Base-by-base conservation (phyloP, 2,329 filamentous ascomycete species). In the Gaeumannomyces sp. region DNA sequence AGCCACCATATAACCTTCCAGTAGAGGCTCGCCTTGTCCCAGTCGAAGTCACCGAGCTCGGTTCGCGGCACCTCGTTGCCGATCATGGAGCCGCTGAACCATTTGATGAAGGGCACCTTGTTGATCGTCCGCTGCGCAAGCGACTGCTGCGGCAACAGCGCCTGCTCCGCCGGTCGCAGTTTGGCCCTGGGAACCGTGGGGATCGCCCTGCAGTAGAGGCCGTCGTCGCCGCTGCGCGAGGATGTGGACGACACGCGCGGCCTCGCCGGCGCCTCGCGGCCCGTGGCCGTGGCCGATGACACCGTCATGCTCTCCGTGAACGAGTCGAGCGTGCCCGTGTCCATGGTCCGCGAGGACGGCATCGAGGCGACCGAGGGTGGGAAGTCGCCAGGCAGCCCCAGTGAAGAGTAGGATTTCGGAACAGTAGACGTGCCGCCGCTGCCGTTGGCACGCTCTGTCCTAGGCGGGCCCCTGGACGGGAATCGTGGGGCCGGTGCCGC, bases 21-120 rank as follows among this genome's bases (percentile, higher is more conserved):
- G 76, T 89, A 89, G 67, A 89, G 75, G 66, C 85, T 89, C 14
- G 87, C 87, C 60, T 78, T 78, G 58, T 85, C 85, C 80, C 88
- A 90, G 75, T 97, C 93, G 70, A 97, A 93, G 58, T 86, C 87
- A 65, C 91, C 91, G 59, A 83, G 80, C 64, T 92, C 89, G 64
- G 83, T 89, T 58, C 89, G 82, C 10, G 91, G 91, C 56, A 94
- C 86, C 73, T 89, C 84, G 72, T 87, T 87, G 7, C 91, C 91
- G 71, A 94, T 93, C 75, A 93, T 86, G 70, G 79, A 87, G 68
- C 79, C 87, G 60, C 86, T 87, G 72, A 93, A 89, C 86, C 89
- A 92, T 70, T 84, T 85, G 67, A 92, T 77, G 67, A 92, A 81
- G 2, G 90, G 90, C 57, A 92, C 85, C 64, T 83, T 84, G 68